phyloP scores from a whole-genome alignment of 495 filamentous ascomycete species.

The Viridothelium virens region DNA sequence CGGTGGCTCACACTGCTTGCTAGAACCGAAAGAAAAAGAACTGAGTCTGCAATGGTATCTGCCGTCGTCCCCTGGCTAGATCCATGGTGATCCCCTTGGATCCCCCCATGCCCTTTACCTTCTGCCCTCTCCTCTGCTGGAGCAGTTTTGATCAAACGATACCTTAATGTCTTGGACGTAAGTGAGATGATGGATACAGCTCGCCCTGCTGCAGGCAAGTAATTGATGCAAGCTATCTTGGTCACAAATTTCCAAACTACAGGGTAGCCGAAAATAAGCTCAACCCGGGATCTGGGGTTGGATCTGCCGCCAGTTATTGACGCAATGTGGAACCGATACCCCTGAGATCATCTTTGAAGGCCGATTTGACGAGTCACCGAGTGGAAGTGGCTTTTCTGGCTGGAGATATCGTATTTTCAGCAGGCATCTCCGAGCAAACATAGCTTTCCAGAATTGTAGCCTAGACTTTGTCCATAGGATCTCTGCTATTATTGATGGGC shows the following conservation, averaged over 20 bases:
- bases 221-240: background rate
- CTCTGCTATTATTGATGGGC: background rate
- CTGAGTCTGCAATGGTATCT: background rate
- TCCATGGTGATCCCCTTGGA: background rate
- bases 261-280: background rate
- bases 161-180: background rate
- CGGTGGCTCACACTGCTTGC: background rate
- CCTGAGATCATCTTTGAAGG: background rate
- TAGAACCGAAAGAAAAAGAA: background rate
- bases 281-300: background rate
- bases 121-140: background rate
- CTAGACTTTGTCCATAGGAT: background rate
- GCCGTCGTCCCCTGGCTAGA: background rate
- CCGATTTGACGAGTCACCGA: background rate
- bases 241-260: background rate
- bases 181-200: background rate
- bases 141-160: background rate
- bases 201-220: background rate
- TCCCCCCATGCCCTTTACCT: background rate
- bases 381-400: background rate
- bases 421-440: background rate
- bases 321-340: slow-evolving; percentile 7
- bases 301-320: background rate
- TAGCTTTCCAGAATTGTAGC: background rate
- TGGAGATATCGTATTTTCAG: background rate